Evolutionary conservation across 176 grass and related monocot species (phyloP), one percentile per base, ranked within the genome.

Genomic region (Pontederia crassipes): DNA sequence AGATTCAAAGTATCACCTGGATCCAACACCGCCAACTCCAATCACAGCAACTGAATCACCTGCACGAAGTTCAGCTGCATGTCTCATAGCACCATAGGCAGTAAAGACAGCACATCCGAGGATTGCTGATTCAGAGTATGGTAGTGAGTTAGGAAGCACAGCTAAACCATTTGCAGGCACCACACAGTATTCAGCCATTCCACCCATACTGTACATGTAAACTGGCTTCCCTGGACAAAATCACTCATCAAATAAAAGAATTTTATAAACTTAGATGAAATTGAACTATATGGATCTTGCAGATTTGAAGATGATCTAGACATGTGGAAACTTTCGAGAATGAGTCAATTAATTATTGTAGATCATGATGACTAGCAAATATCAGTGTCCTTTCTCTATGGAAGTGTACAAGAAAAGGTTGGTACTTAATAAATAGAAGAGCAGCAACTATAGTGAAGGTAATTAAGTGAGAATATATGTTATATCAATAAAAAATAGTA

Each of bases 141-240:
- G 93, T 68, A 98, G 71, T 0, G 93, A 78, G 53, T 72, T 73
- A 24, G 87, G 84, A 76, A 98, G 87, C 69, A 78, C 26, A 24
- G 87, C 93, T 49, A 98, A 74, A 46, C 75, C 93, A 66, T 92
- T 98, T 61, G 93, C 87, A 27, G 84, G 93, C 24, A 98, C 87
- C 20, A 98, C 87, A 56, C 87, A 98, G 57, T 98, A 98, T 67
- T 98, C 93, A 28, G 93, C 87, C 74, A 98, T 73, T 17, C 93
- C 93, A 0, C 93, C 87, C 93, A 98, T 98, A 69, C 93, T 98
- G 74, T 92, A 92, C 93, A 98, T 92, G 64, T 92, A 92, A 51
- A 98, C 87, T 0, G 93, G 87, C 59, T 86, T 92, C 65, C 93
- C 93, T 98, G 61, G 0, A 72, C n/a, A 73, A 15, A 35, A 49